phyloP scores from a whole-genome alignment of 2,329 filamentous ascomycete genomes.

The Parastagonospora avenae region DNA sequence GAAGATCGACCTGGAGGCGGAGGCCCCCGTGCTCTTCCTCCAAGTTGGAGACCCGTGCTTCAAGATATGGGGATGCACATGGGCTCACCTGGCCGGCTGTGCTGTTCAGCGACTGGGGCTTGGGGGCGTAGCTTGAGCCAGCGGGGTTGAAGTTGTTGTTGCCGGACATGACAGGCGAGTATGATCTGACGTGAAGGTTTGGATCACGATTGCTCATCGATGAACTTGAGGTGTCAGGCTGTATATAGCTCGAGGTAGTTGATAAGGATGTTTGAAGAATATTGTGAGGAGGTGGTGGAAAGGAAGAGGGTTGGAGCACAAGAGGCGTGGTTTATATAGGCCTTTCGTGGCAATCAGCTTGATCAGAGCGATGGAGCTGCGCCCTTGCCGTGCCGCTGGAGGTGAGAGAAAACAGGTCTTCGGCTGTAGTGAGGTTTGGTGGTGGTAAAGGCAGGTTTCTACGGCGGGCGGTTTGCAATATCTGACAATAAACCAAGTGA shows the following conservation, averaged over 20 bases:
- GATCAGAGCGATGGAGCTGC: not conserved
- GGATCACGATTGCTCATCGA: constrained; percentile 6
- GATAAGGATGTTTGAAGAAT: not conserved
- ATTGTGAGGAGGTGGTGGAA: not conserved
- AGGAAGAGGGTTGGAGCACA: not conserved
- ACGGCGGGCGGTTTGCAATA: not conserved
- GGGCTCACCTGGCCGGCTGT: constrained; percentile 19
- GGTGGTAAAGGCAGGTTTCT: not conserved
- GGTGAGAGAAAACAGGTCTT: not conserved
- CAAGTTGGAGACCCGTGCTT: constrained; percentile 21
- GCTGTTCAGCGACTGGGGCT: constrained; percentile 1
- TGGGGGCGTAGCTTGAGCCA: constrained; percentile 16
- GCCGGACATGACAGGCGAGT: not conserved
- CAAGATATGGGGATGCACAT: constrained; percentile 17
- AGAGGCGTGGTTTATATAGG: not conserved
- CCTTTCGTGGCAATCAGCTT: not conserved
- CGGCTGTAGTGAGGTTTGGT: not conserved
- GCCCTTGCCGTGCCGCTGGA: not conserved
- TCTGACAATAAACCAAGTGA: not conserved
- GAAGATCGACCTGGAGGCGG: constrained; percentile 16
- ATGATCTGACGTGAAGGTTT: not conserved
- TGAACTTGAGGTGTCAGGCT: not conserved
- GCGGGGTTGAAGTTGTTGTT: constrained; percentile 14
- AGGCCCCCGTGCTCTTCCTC: constrained; percentile 20
- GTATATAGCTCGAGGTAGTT: not conserved